Base-by-base conservation (phyloP, 345 rosid genomes). In the Leavenworthia alabamica region DNA sequence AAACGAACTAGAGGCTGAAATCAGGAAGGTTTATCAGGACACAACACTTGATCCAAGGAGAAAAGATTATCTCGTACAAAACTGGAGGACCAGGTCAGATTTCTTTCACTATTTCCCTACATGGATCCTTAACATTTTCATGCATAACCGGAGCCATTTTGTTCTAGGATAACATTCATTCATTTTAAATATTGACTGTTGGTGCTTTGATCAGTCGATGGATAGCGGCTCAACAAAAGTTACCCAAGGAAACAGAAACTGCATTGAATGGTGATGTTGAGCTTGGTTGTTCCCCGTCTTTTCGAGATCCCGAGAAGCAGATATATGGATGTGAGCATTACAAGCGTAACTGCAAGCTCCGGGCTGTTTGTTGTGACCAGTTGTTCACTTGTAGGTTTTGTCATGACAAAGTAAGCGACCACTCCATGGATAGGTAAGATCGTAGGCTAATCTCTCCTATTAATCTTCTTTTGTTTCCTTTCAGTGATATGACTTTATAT, bases 211-310 rank as follows among this genome's bases (percentile, higher is more conserved):
- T 33, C 68, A 85, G 93, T 74, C 90, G 90, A 61, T 88, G 88
- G 94, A 82, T 88, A 66, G 96, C 96, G 27, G 81, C 96, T 56
- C 96, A 85, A 80, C 96, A 88, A 71, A 88, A 88, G 74, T 75
- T 72, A 7, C 79, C 82, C 11, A 86, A 88, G 57, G 64, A 69
- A 64, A 54, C 75, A 70, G 69, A 69, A 47, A 66, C 70, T 35
- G 88, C 75, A 42, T 62, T 73, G 23, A 75, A 76, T 70, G 92
- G 82, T 20, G 72, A 73, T 52, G 84, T 79, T 35, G 68, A 72
- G 60, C 73, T 67, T 70, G 88, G 80, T 43, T 75, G 79, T 56
- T 83, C 73, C 58, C 82, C 86, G 17, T 82, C 96, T 55, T 88
- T 85, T 61, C 77, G 71, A 51, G 88, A 83, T 80, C 64, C 75